A percentile compares a stretch with the other conserved stretches of the same genome.
phyloP scores from a whole-genome alignment of 2,329 filamentous ascomycete genomes.

The Colletotrichum plurivorum region DNA sequence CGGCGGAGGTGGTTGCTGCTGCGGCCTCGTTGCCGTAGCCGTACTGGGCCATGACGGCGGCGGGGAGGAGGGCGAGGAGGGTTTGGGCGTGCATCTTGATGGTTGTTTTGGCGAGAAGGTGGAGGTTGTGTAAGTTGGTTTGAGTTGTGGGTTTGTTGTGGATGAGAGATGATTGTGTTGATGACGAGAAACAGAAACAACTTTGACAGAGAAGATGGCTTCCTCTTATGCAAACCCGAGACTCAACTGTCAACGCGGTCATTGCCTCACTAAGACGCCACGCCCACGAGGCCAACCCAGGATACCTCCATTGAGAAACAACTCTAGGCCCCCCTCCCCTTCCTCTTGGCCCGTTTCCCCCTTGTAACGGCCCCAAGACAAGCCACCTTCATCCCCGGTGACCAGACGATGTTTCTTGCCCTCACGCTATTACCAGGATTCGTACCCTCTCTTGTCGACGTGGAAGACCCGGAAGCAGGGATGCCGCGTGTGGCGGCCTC shows the following conservation, averaged over 20 bases:
- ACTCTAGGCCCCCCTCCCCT: too few species aligned
- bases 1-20: conserved; percentile 16
- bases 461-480: not conserved
- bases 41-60: conserved; percentile 34
- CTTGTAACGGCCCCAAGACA: not conserved
- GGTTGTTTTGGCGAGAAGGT: not conserved
- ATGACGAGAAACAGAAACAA: not conserved
- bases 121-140: not conserved
- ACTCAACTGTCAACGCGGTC: too few species aligned
- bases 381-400: not conserved
- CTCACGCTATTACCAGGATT: not conserved
- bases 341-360: too few species aligned
- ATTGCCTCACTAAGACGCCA: not conserved
- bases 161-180: conserved; percentile 3
- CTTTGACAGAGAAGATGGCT: not conserved
- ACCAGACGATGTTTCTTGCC: conserved; percentile 5
- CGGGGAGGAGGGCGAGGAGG: conserved; percentile 33
- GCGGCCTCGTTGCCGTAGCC: conserved; percentile 11
- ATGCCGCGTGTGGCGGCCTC: conserved; percentile 21
- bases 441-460: too few species aligned
- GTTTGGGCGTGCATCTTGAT: conserved; percentile 34
- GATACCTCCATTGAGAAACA: not conserved
- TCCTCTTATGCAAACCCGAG: conserved; percentile 26
- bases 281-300: not conserved
- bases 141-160: not conserved